A percentile compares a stretch with the other conserved stretches of the same genome.
These are phyloP conservation scores for Berkeleyomyces rouxiae DNA, from an alignment of 2,329 filamentous ascomycete species.

Conservation along the genomic window DNA sequence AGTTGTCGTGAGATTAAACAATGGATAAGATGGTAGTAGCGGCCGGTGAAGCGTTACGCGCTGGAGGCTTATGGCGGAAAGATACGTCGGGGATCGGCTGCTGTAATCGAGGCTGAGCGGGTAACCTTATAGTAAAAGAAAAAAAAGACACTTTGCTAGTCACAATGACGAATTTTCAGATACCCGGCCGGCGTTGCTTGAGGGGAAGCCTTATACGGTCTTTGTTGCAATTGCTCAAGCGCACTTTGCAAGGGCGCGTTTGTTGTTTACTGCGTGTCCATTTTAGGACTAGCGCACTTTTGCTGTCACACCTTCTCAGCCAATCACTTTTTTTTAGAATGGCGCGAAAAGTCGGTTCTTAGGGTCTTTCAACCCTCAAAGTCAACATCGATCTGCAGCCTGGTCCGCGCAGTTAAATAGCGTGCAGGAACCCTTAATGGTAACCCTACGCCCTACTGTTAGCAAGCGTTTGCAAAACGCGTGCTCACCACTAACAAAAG, in stretches of 20 bases:
- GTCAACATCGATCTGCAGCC: background rate
- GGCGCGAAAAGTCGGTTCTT: background rate
- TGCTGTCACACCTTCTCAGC: background rate
- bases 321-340: conserved; percentile 5
- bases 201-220: background rate
- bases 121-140: too few relatives aligned
- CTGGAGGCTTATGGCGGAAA: too few relatives aligned
- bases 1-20: background rate
- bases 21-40: too few relatives aligned
- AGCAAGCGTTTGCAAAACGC: background rate
- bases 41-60: too few relatives aligned
- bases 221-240: background rate
- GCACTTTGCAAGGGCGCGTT: conserved; percentile 9
- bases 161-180: background rate
- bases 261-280: conserved; percentile 28
- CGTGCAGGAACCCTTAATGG: background rate
- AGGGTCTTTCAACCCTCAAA: background rate
- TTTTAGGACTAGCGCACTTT: conserved; percentile 21
- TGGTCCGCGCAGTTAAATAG: background rate
- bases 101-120: too few relatives aligned
- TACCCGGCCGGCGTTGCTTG: too few relatives aligned
- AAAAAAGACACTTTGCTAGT: background rate
- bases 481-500: background rate
- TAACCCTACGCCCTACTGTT: background rate
- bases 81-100: too few relatives aligned